phyloP scores from a whole-genome alignment of 1,284 basidiomycete genomes.

The Fomitopsis palustris region DNA sequence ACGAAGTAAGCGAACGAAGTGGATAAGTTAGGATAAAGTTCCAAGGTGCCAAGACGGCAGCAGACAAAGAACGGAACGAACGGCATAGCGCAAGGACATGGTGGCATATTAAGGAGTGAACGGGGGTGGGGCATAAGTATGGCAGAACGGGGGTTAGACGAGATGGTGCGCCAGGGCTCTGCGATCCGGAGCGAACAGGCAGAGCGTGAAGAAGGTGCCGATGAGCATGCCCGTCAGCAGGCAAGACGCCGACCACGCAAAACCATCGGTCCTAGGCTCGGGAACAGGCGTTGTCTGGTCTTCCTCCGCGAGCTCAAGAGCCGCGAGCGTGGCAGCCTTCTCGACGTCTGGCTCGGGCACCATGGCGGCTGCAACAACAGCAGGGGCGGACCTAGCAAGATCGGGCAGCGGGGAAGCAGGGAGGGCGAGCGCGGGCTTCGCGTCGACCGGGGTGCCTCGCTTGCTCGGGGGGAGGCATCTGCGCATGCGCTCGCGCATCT shows the following conservation, averaged over 20 bases:
- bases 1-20: slow-evolving; percentile 4
- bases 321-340: not conserved
- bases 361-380: slow-evolving; percentile 1
- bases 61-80: not conserved
- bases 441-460: not conserved
- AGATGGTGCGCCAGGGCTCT: slow-evolving; percentile 31
- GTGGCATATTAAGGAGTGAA: not conserved
- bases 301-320: not conserved
- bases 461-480: not conserved
- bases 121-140: not conserved
- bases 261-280: slow-evolving; percentile 15
- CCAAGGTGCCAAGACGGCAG: not conserved
- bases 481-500: slow-evolving; percentile 17
- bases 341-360: not conserved
- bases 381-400: not conserved
- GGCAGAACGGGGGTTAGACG: slow-evolving; percentile 19
- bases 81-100: not conserved
- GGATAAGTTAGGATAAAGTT: slow-evolving; percentile 3
- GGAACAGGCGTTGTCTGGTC: not conserved
- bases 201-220: slow-evolving; percentile 34
- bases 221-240: slow-evolving; percentile 35
- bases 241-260: slow-evolving; percentile 32
- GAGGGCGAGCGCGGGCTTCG: not conserved
- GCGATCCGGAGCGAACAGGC: slow-evolving; percentile 30
- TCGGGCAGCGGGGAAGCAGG: not conserved